Evolutionary conservation across 2,329 filamentous ascomycete species (phyloP).

Genomic region (Aspergillus novoparasiticus): DNA sequence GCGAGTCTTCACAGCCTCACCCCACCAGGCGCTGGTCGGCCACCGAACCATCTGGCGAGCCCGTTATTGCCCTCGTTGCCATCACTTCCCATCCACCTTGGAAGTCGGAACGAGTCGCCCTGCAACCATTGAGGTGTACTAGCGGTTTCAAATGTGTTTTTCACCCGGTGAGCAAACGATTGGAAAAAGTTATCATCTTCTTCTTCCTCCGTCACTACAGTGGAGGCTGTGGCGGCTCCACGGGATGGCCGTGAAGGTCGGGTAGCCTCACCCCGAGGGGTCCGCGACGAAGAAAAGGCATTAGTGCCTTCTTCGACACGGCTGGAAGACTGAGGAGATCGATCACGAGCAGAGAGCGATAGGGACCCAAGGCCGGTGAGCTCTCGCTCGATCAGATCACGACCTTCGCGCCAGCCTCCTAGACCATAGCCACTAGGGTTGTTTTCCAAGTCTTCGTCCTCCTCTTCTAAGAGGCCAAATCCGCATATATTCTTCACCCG

Average conservation of each 20-base stretch:
- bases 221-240: slow-evolving; percentile 37
- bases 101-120: slow-evolving; percentile 72
- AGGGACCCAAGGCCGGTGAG: slow-evolving; percentile 62
- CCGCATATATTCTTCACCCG: slow-evolving; percentile 75
- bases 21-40: slow-evolving; percentile 42
- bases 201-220: slow-evolving; percentile 58
- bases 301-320: slow-evolving; percentile 28
- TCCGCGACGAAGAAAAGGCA: slow-evolving; percentile 36
- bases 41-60: slow-evolving; percentile 44
- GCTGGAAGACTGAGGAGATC: slow-evolving; percentile 31
- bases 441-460: slow-evolving; percentile 66
- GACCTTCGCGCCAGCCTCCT: slow-evolving; percentile 87
- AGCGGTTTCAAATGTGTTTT: slow-evolving; percentile 86
- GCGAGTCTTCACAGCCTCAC: slow-evolving; percentile 42
- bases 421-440: slow-evolving; percentile 69
- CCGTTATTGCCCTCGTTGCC: slow-evolving; percentile 39
- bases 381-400: slow-evolving; percentile 87
- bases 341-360: slow-evolving; percentile 39
- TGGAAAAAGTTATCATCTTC: slow-evolving; percentile 83
- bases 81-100: slow-evolving; percentile 76
- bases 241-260: slow-evolving; percentile 31
- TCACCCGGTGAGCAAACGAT: slow-evolving; percentile 79
- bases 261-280: slow-evolving; percentile 33
- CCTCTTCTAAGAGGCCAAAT: slow-evolving; percentile 76
- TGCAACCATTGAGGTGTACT: slow-evolving; percentile 82